These are phyloP conservation scores for Antitrichia curtipendula DNA, from an alignment of 225 moss, liverwort and hornwort genomes.

Conservation along the genomic window DNA sequence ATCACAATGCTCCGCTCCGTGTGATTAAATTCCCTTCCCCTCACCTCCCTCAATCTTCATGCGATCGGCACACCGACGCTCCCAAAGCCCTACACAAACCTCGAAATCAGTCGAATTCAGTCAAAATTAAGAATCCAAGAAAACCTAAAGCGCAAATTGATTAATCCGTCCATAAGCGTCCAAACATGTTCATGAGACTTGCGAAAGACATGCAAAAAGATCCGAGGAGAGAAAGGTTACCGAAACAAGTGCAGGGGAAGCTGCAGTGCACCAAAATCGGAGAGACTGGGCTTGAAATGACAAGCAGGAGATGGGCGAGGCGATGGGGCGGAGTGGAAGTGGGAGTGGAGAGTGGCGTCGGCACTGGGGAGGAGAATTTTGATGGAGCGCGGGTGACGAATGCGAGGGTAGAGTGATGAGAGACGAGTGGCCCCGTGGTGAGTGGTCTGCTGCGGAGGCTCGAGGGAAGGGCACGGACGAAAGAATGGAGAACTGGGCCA, in stretches of 20 bases:
- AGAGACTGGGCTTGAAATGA: not conserved
- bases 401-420: not conserved
- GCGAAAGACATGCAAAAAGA: not conserved
- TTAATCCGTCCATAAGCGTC: not conserved
- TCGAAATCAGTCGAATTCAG: not conserved
- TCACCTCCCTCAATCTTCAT: not conserved
- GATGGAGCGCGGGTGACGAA: not conserved
- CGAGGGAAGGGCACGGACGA: not conserved
- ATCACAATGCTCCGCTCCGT: not conserved
- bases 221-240: not conserved
- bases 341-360: not conserved
- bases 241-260: not conserved
- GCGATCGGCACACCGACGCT: not conserved
- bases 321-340: not conserved
- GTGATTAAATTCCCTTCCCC: not conserved
- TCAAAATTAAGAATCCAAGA: not conserved
- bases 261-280: not conserved
- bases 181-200: not conserved
- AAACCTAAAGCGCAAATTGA: not conserved
- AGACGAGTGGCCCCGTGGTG: not conserved
- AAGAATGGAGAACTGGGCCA: not conserved
- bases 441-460: not conserved
- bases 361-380: not conserved
- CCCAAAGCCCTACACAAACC: constrained; percentile 9
- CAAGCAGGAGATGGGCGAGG: not conserved